phyloP scores from a whole-genome alignment of 768 basidiomycete genomes.

The Boletus speciosus region DNA sequence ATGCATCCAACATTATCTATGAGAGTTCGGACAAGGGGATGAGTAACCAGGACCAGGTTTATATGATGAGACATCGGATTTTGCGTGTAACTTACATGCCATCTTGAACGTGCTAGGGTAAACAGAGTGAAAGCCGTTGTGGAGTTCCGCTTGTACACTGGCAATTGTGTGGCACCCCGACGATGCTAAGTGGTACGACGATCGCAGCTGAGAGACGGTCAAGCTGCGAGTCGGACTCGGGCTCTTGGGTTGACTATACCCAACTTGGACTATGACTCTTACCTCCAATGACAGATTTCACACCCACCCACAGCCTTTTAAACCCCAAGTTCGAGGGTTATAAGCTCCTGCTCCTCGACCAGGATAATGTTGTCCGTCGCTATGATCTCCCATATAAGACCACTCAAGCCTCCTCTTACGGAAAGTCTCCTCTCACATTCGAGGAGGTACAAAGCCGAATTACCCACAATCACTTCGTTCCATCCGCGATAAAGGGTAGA shows the following conservation, averaged over 20 bases:
- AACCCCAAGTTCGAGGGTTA: conserved; percentile 88
- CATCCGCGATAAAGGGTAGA: conserved; percentile 41
- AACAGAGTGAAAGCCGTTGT: background rate
- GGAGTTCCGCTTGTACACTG: background rate
- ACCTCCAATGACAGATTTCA: conserved; percentile 36
- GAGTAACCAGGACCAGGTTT: background rate
- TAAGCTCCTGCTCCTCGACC: conserved; percentile 59
- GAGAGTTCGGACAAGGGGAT: background rate
- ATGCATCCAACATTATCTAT: background rate
- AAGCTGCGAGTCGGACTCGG: background rate
- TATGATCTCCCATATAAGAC: conserved; percentile 45
- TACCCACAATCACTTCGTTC: conserved; percentile 74
- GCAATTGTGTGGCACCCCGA: background rate
- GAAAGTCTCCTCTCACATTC: conserved; percentile 62
- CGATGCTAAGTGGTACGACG: too few relatives aligned
- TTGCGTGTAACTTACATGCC: background rate
- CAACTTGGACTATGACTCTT: background rate
- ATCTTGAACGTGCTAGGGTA: background rate
- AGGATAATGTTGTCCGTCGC: conserved; percentile 53
- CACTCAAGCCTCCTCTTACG: conserved; percentile 55
- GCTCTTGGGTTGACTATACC: background rate
- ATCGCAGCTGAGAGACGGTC: background rate
- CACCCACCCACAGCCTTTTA: conserved; percentile 50
- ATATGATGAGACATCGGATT: background rate
- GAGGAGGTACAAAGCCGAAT: conserved; percentile 83